phyloP scores from a whole-genome alignment of 2,329 filamentous ascomycete species.

The Penicillium sp. region DNA sequence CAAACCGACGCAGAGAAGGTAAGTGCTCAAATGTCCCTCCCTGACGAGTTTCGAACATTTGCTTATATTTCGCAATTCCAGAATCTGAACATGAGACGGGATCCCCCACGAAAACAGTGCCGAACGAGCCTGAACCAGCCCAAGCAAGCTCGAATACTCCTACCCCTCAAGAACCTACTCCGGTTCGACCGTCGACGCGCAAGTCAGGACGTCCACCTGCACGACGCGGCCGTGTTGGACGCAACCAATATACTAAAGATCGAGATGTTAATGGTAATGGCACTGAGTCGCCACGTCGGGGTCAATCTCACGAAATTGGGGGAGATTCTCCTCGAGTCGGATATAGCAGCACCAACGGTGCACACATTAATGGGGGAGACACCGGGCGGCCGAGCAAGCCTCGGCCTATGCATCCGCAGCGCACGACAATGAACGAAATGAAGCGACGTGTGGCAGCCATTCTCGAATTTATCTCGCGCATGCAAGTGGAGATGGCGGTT shows the following conservation, averaged over 20 bases:
- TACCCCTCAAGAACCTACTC: conserved; percentile 42
- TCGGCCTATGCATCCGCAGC: conserved; percentile 58
- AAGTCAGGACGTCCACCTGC: conserved; percentile 68
- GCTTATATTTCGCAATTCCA: conserved; percentile 47
- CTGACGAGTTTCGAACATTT: not conserved
- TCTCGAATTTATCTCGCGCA: conserved; percentile 85
- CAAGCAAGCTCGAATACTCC: conserved; percentile 49
- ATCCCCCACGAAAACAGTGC: conserved; percentile 53
- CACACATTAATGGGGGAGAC: conserved; percentile 62
- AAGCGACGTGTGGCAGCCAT: conserved; percentile 82
- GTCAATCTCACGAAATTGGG: conserved; percentile 44
- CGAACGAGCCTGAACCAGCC: conserved; percentile 43
- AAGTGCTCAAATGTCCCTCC: conserved; percentile 28
- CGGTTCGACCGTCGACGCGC: conserved; percentile 54
- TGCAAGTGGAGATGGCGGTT: conserved; percentile 82
- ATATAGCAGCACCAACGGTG: conserved; percentile 40
- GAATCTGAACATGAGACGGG: conserved; percentile 74
- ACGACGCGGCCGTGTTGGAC: conserved; percentile 68
- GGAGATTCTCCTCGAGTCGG: conserved; percentile 43
- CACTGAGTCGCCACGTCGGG: conserved; percentile 46
- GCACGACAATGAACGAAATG: conserved; percentile 84
- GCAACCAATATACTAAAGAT: conserved; percentile 83
- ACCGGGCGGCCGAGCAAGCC: conserved; percentile 64
- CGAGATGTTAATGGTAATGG: conserved; percentile 65
- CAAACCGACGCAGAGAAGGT: conserved; percentile 83